Evolutionary conservation across 805 yeast genomes (phyloP), one percentile per base, ranked within the genome.

Genomic region (Metschnikowia reukaufii): DNA sequence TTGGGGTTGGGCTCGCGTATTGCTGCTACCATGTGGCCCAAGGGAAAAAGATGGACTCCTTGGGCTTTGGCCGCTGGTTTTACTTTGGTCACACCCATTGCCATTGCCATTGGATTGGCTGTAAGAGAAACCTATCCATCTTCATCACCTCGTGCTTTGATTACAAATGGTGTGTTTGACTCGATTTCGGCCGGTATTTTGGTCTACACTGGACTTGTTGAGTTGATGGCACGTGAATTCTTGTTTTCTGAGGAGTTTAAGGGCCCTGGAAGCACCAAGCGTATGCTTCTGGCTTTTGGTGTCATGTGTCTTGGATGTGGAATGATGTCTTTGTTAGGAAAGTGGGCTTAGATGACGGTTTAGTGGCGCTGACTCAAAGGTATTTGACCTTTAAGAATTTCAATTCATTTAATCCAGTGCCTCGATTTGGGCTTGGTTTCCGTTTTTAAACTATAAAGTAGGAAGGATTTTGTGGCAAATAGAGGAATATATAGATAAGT

Each of bases 1-100:
- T 73, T 88, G 42, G 96, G 96, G 48, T 71, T 88, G 53, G 96
- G 96, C 18, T 77, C 92, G 6, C 78, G 96, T 63, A 73, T 86
- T 27, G 85, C 89, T 1, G 74, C 73, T 21, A 72, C 80, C 0
- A 68, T 73, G 3, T 84, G 84, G 79, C 84, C 85, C 6, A 44
- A 56, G 7, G 48, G 56, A 16, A 64, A 59, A 54, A 68, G 73
- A 52, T 67, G 59, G 54, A 76, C 84, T 0, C 88, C 88, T 17
- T 67, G 72, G 72, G 23, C 60, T 15, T 56, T 67, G 53, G 63
- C 68, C 2, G 48, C 62, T 20, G 65, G 56, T 8, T 67, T 62
- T 49, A 60, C 61, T 21, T 49, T 67, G 20, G 60, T 65, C 32
- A 67, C 72, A 13, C 72, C 72, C 1, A 51, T 62, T 23, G 64